Evolutionary conservation across 1,284 basidiomycete genomes (phyloP).

Genomic region (Cryptococcus hybrid): DNA sequence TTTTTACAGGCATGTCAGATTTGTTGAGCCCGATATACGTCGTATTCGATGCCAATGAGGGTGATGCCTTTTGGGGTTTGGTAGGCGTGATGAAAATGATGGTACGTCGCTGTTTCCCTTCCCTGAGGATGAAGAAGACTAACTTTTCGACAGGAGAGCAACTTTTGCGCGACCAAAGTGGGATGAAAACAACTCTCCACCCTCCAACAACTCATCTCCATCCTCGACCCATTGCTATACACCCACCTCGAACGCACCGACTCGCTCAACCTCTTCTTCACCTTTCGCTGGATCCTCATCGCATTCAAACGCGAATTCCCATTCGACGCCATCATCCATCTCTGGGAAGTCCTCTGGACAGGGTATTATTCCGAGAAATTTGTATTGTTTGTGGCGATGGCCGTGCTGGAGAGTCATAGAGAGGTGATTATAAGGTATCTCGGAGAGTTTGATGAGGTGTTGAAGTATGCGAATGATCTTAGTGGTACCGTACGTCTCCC

Average conservation of each 20-base stretch:
- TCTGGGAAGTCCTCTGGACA: conserved; percentile 97
- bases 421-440: conserved; percentile 93
- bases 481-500: conserved; percentile 67
- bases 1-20: conserved; percentile 85
- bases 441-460: conserved; percentile 64
- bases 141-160: conserved; percentile 66
- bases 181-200: conserved; percentile 94
- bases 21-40: conserved; percentile 91
- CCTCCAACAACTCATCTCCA: conserved; percentile 81
- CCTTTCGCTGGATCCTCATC: conserved; percentile 79
- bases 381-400: conserved; percentile 91
- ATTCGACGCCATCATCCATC: conserved; percentile 78
- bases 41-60: conserved; percentile 84
- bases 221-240: conserved; percentile 94
- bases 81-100: conserved; percentile 92
- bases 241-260: conserved; percentile 86
- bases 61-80: conserved; percentile 93
- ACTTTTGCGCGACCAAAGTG: conserved; percentile 90
- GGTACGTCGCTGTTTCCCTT: conserved; percentile 53
- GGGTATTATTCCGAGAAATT: conserved; percentile 84
- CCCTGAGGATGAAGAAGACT: conserved; percentile 62
- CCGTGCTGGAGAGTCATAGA: conserved; percentile 87
- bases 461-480: conserved; percentile 93
- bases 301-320: conserved; percentile 94
- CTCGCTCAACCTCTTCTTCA: conserved; percentile 94